Evolutionary conservation across 805 yeast genomes (phyloP).

Genomic region (Kurtzmaniella fragi): DNA sequence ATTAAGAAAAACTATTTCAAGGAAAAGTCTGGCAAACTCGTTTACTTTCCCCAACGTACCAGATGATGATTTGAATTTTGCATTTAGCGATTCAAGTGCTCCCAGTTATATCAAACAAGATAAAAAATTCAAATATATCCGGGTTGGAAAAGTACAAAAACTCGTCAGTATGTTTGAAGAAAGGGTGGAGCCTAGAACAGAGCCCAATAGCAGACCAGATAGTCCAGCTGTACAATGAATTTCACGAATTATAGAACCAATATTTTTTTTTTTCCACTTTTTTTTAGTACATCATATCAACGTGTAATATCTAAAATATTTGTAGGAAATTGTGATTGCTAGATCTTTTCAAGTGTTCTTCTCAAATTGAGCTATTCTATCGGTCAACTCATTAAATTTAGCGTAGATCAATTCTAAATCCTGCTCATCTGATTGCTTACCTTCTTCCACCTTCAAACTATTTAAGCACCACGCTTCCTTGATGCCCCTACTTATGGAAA

Average conservation of each 20-base stretch:
- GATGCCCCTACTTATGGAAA: slow-evolving; percentile 43
- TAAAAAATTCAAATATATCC: slow-evolving; percentile 39
- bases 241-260: neutral
- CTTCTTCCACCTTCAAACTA: slow-evolving; percentile 36
- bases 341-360: slow-evolving; percentile 1
- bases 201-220: neutral
- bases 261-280: neutral
- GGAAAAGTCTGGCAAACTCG: slow-evolving; percentile 15
- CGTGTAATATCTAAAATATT: too few relatives aligned
- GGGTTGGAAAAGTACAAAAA: slow-evolving; percentile 43
- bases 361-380: slow-evolving; percentile 21
- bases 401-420: slow-evolving; percentile 21
- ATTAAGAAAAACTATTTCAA: slow-evolving; percentile 8
- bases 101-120: slow-evolving; percentile 36
- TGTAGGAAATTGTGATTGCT: too few relatives aligned
- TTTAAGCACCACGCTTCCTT: slow-evolving; percentile 58
- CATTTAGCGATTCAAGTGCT: slow-evolving; percentile 22
- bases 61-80: slow-evolving; percentile 27
- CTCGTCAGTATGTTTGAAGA: slow-evolving; percentile 41
- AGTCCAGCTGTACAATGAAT: neutral
- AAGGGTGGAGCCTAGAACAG: slow-evolving; percentile 7
- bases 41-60: slow-evolving; percentile 21
- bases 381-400: slow-evolving; percentile 31
- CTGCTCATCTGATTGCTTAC: slow-evolving; percentile 7
- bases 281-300: too few relatives aligned